Evolutionary conservation across 257 asterid genomes (phyloP), one percentile per base, ranked within the genome.

Genomic region (Coffea canephora): DNA sequence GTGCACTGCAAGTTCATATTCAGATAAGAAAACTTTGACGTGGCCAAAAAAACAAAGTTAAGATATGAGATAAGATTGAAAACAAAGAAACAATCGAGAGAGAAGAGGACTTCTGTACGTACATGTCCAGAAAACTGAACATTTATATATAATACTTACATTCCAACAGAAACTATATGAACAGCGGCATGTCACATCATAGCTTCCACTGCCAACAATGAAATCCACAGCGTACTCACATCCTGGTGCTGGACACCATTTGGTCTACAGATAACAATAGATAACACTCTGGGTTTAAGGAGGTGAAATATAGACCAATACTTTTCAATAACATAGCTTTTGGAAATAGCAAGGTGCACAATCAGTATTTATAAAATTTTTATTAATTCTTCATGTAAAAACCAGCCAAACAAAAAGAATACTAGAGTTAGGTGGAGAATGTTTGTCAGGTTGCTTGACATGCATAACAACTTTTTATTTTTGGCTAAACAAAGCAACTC

Each of bases 171-270:
- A 95, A 82, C 94, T 84, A 83, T 89, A 78, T 70, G 97, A 84
- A 86, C 99, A 95, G 50, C 89, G 83, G 80, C 99, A 95, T 66
- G 90, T 88, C 77, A 95, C 93, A 81, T 95, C 99, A 83, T 87
- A 91, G 83, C 87, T 95, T 78, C 96, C 97, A 87, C 98, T 86
- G 77, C 99, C 97, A 77, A 88, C 91, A 73, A 84, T 86, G 86
- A 87, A 95, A 78, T 95, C 97, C 75, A 93, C 97, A 80, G 95
- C 97, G 83, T 84, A 91, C 79, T 92, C 98, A 86, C 98, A 94
- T 61, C 98, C 98, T 66, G 97, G 98, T 82, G 94, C 97, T 10
- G 98, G 98, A 82, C 98, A 94, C 98, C 97, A 92, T 86, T 94
- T 94, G 36, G 93, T 92, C 98, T 94, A 73, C 65, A 54, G 66